Evolutionary conservation across 371 early-diverging fungal genomes (phyloP).

Genomic region (Choanephora cucurbitarum): DNA sequence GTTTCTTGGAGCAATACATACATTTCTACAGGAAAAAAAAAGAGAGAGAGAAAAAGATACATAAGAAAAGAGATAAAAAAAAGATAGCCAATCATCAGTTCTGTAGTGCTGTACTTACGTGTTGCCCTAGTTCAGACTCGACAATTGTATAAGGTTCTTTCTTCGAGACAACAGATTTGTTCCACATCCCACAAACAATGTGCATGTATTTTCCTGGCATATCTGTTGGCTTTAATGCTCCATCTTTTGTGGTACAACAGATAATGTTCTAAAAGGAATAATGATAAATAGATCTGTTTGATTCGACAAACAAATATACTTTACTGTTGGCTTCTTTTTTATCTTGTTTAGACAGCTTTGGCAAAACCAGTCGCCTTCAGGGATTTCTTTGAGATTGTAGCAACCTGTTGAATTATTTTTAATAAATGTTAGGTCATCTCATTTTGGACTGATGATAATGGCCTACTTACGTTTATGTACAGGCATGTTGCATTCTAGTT

Average conservation of each 20-base stretch:
- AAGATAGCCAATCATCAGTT: not conserved
- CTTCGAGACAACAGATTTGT: conserved; percentile 38
- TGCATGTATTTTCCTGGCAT: conserved; percentile 58
- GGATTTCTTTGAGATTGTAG: conserved; percentile 50
- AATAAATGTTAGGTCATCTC: not conserved
- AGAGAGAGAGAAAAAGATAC: no score
- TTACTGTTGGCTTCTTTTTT: conserved; percentile 42
- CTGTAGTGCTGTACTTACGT: conserved; percentile 20
- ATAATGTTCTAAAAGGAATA: conserved; percentile 39
- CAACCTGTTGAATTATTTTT: conserved; percentile 36
- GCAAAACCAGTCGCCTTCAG: conserved; percentile 59
- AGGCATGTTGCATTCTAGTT: conserved; percentile 54
- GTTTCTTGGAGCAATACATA: conserved; percentile 27
- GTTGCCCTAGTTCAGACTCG: conserved; percentile 19
- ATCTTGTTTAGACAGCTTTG: conserved; percentile 50
- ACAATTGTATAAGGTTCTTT: conserved; percentile 45
- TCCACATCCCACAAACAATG: conserved; percentile 59
- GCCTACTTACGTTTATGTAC: conserved; percentile 49
- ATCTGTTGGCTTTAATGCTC: conserved; percentile 56
- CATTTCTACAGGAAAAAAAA: no score
- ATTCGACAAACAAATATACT: not conserved
- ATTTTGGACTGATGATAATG: not conserved
- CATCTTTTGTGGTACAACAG: conserved; percentile 51
- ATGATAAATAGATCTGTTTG: not conserved
- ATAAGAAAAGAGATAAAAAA: no score